Evolutionary conservation across 2,329 filamentous ascomycete genomes (phyloP).

Genomic region (Aspergillus hiratsukae): DNA sequence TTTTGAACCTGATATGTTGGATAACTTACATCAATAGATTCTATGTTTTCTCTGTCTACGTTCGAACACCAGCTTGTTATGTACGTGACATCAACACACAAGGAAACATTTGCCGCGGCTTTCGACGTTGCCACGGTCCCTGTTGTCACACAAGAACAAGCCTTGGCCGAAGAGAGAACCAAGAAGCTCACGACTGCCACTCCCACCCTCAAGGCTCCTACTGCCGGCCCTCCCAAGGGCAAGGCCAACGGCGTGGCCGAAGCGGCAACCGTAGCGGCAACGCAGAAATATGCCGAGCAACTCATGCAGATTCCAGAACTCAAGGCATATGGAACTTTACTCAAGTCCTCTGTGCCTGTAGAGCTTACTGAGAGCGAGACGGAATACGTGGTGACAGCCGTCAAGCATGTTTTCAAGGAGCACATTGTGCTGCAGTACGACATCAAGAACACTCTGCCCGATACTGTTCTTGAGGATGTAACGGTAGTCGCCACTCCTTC

Average conservation of each 20-base stretch:
- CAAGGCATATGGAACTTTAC: slow-evolving; percentile 78
- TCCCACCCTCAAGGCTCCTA: slow-evolving; percentile 89
- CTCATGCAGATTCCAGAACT: slow-evolving; percentile 86
- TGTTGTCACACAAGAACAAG: slow-evolving; percentile 91
- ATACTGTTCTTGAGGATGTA: slow-evolving; percentile 85
- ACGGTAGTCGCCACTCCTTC: slow-evolving; percentile 74
- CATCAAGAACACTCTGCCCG: slow-evolving; percentile 92
- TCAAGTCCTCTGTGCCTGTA: slow-evolving; percentile 82
- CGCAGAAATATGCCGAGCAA: slow-evolving; percentile 85
- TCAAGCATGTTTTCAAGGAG: slow-evolving; percentile 98
- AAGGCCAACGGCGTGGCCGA: slow-evolving; percentile 65
- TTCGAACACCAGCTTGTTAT: slow-evolving; percentile 97
- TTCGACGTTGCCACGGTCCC: slow-evolving; percentile 92
- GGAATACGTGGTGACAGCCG: slow-evolving; percentile 87
- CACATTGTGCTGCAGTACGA: slow-evolving; percentile 95
- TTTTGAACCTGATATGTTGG: neutral
- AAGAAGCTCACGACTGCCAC: slow-evolving; percentile 95
- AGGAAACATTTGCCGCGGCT: slow-evolving; percentile 73
- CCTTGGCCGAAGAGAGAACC: slow-evolving; percentile 89
- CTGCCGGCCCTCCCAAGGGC: slow-evolving; percentile 70
- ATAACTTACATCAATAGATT: slow-evolving; percentile 56
- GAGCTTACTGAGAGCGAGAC: slow-evolving; percentile 96
- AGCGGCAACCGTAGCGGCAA: slow-evolving; percentile 71
- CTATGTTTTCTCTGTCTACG: slow-evolving; percentile 87
- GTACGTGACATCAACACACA: slow-evolving; percentile 92